Evolutionary conservation across 2,329 filamentous ascomycete species (phyloP).

Genomic region (Trichoderma aggressivum): DNA sequence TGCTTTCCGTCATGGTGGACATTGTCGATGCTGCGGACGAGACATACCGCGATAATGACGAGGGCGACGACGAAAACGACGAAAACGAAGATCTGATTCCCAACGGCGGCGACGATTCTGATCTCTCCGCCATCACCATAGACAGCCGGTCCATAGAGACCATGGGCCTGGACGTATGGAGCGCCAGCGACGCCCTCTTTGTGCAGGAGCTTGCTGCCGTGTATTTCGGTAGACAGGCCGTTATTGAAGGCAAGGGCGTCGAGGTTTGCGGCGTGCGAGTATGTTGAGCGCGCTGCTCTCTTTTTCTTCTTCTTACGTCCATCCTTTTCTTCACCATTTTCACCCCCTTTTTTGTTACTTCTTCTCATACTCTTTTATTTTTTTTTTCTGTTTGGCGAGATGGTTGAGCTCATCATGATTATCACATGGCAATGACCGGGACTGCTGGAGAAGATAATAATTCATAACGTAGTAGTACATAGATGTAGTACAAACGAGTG

Average conservation of each 20-base stretch:
- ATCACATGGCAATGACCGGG: neutral
- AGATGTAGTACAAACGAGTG: constrained; percentile 10
- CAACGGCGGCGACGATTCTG: constrained; percentile 31
- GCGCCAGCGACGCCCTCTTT: constrained; percentile 65
- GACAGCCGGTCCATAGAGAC: constrained; percentile 62
- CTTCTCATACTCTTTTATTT: neutral
- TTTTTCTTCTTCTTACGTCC: neutral
- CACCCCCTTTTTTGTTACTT: neutral
- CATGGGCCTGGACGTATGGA: constrained; percentile 80
- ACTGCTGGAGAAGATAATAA: neutral
- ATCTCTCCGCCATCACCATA: constrained; percentile 48
- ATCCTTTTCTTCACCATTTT: neutral
- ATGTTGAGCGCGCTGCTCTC: constrained; percentile 42
- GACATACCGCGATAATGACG: constrained; percentile 33
- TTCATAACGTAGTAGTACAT: neutral
- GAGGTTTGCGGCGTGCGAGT: constrained; percentile 72
- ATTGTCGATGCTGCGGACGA: constrained; percentile 52
- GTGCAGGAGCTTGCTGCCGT: constrained; percentile 57
- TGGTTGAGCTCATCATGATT: neutral
- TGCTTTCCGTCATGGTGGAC: constrained; percentile 60
- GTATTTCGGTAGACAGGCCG: constrained; percentile 64
- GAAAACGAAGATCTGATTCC: constrained; percentile 30
- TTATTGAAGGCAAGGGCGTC: constrained; percentile 65
- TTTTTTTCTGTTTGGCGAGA: neutral
- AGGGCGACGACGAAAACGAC: constrained; percentile 34